Evolutionary conservation across 1,284 basidiomycete species (phyloP), one percentile per base, ranked within the genome.

Genomic region (Leccinum fallax): DNA sequence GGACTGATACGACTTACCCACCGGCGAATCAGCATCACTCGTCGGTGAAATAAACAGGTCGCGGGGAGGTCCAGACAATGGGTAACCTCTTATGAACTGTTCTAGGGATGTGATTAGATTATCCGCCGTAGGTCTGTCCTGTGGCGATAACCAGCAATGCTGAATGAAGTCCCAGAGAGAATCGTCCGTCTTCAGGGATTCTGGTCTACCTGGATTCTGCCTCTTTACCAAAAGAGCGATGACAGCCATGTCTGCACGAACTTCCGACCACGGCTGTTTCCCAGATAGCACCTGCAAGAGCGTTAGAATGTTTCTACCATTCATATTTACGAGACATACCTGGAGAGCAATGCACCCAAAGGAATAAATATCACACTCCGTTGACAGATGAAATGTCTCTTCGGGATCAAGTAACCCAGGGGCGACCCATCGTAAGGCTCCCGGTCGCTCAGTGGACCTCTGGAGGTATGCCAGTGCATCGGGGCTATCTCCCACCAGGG

Each of bases 261-360:
- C n/a, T 32, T 62, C 61, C 1, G 61, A 59, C 61, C 61, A 62
- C 0, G 53, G 61, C 21, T 40, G 52, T 34, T 46, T 48, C 11
- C 62, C 62, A 0, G 62, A 64, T 15, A 63, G 56, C 3, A 53
- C 62, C 62, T 63, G 32, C 10, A 24, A 13, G 9, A 38, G 5
- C n/a, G 9, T 55, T 16, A 32, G 49, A 53, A 11, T 24, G 15
- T 16, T 15, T 13, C 11, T 2, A n/a, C 2, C 0, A 13, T 9
- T 10, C 15, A 7, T 32, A 9, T 34, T 32, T 10, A 40, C 10
- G 6, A 13, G 19, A 64, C 56, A 3, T 32, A 1, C 62, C 48
- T 63, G 57, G 4, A 63, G 53, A 9, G 19, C 24, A 11, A 48
- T 8, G 10, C 21, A 28, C 7, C 62, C 62, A 43, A 64, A 61